Conservation (phyloP, 305 asterid species). For the Lippia alba region DNA sequence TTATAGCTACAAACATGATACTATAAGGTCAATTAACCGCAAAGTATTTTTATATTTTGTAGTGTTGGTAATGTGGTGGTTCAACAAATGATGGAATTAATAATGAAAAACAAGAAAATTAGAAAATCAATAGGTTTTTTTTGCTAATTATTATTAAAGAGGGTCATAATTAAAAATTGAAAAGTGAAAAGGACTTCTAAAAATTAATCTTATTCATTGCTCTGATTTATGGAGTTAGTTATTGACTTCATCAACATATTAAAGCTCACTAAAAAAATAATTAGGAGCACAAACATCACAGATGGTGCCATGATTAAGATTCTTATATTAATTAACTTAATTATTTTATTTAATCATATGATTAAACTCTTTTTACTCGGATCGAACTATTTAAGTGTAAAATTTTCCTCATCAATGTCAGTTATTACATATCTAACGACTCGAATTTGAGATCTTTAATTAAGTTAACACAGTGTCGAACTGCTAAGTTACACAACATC, state of each 20-base stretch:
- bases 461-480: too few relatives aligned
- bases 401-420: too few relatives aligned
- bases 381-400: too few relatives aligned
- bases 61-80: conserved; percentile 45
- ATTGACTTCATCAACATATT: conserved; percentile 36
- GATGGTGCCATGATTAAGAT: conserved; percentile 36
- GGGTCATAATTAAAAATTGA: conserved; percentile 25
- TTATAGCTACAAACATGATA: too few relatives aligned
- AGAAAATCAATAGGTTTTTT: neutral
- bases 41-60: neutral
- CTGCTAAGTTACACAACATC: too few relatives aligned
- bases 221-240: conserved; percentile 44
- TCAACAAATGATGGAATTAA: conserved; percentile 43
- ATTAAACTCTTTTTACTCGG: too few relatives aligned
- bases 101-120: neutral
- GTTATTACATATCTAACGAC: too few relatives aligned
- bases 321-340: conserved; percentile 5
- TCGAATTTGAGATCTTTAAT: too few relatives aligned
- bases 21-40: too few relatives aligned
- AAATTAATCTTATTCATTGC: conserved; percentile 18
- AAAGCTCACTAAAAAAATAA: conserved; percentile 20
- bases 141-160: conserved; percentile 13
- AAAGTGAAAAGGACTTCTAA: conserved; percentile 39
- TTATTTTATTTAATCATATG: conserved; percentile 2
- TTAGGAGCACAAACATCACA: conserved; percentile 29